phyloP scores from a whole-genome alignment of 1,284 basidiomycete genomes.

The Boletus mariae region DNA sequence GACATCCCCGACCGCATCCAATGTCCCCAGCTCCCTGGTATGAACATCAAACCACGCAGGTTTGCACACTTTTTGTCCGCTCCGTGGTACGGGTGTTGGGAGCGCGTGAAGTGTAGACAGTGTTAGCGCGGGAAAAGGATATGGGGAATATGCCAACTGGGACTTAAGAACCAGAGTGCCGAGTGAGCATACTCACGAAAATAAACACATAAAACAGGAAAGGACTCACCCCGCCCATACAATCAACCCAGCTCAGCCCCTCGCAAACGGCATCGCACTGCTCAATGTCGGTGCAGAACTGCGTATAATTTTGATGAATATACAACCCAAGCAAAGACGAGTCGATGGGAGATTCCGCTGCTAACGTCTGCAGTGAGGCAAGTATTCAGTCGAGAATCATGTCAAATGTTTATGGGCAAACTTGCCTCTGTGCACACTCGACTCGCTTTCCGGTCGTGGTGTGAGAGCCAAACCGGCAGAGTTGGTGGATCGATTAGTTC shows the following conservation, averaged over 20 bases:
- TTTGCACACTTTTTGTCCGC: slow-evolving; percentile 76
- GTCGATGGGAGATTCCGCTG: slow-evolving; percentile 88
- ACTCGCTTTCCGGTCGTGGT: slow-evolving; percentile 67
- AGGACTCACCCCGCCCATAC: slow-evolving; percentile 65
- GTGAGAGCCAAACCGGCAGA: slow-evolving; percentile 54
- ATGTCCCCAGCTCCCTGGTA: slow-evolving; percentile 51
- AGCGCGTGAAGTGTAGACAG: slow-evolving; percentile 79
- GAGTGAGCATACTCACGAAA: background rate
- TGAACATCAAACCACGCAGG: slow-evolving; percentile 68
- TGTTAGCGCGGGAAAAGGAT: slow-evolving; percentile 80
- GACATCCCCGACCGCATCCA: slow-evolving; percentile 54
- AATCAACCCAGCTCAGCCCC: slow-evolving; percentile 78
- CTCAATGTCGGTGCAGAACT: slow-evolving; percentile 79
- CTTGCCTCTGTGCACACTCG: slow-evolving; percentile 80
- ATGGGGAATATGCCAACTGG: slow-evolving; percentile 67
- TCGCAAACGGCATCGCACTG: slow-evolving; percentile 73
- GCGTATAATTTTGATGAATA: slow-evolving; percentile 89
- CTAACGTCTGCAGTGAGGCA: slow-evolving; percentile 52
- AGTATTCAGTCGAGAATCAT: background rate
- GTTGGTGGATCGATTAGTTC: slow-evolving; percentile 47
- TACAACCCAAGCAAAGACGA: slow-evolving; percentile 86
- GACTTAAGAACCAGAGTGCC: slow-evolving; percentile 42
- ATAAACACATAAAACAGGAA: background rate
- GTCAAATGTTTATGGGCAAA: background rate
- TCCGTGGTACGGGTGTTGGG: slow-evolving; percentile 79